These are phyloP conservation scores for Pholiota adiposa DNA, from an alignment of 1,284 basidiomycete genomes.

Conservation along the genomic window DNA sequence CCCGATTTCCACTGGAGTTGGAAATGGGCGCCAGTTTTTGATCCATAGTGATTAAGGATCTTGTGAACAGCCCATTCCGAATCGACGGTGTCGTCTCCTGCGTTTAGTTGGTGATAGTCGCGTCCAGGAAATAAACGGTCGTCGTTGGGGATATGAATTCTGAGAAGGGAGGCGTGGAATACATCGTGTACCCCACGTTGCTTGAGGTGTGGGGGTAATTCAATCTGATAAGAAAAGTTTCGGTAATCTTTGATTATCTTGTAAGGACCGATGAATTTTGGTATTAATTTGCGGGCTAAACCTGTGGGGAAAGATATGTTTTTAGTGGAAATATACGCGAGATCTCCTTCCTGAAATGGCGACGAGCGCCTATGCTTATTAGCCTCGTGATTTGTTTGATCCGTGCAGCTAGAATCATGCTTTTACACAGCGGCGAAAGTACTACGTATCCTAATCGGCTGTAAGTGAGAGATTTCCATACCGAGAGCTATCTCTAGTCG, in stretches of 20 bases:
- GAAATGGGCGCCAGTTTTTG: constrained; percentile 15
- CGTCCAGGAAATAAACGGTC: constrained; percentile 21
- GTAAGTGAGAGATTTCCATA: too few relatives aligned
- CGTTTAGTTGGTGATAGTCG: constrained; percentile 14
- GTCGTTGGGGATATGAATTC: constrained; percentile 24
- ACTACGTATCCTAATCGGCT: too few relatives aligned
- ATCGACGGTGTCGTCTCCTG: constrained; percentile 4
- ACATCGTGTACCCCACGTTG: constrained; percentile 17
- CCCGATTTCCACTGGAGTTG: constrained; percentile 27
- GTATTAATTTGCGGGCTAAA: constrained; percentile 15
- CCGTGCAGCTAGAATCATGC: constrained; percentile 31
- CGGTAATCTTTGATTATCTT: constrained; percentile 24
- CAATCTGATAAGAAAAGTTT: constrained; percentile 26
- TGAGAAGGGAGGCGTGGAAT: constrained; percentile 11
- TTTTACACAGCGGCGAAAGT: too few relatives aligned
- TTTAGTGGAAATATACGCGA: constrained; percentile 35
- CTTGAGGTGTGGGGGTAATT: constrained; percentile 18
- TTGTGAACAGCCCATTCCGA: constrained; percentile 25
- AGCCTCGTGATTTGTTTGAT: constrained; percentile 32
- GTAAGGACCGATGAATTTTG: constrained; percentile 23
- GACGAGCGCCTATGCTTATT: constrained; percentile 25
- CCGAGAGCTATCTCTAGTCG: too few relatives aligned
- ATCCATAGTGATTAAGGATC: constrained; percentile 21
- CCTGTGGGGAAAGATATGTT: constrained; percentile 22
- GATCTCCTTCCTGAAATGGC: constrained; percentile 28